Base-by-base conservation (phyloP, 2,329 filamentous ascomycete genomes). In the Fusarium miscanthi region DNA sequence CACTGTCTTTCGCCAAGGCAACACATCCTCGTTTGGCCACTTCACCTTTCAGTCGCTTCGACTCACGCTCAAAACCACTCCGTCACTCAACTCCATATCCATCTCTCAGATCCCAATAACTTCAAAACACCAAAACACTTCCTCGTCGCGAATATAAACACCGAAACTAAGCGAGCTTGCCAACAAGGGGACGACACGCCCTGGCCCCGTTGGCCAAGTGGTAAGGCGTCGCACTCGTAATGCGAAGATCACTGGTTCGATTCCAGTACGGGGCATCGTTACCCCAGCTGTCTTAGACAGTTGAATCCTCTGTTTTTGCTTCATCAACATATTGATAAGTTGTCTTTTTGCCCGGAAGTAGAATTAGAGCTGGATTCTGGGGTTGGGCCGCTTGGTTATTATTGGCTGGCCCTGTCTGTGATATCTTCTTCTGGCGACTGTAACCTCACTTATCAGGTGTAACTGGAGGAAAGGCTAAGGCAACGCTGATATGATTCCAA, bases 191-290 rank as follows among this genome's bases (percentile, higher is more conserved):
- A 53, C 45, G 64, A 66, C 30, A 66, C n/a, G 31, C 49, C 61
- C 45, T 46, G 42, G 72, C 72, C 71, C 66, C 59, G 53, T 72
- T 74, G 71, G 72, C 72, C 71, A 74, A 74, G 72, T 68, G 72
- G 72, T 74, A 74, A 74, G 71, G 72, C 72, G 72, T 74, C 71
- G 67, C 72, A 74, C 72, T 74, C 72, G 71, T 74, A 73, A 74
- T 74, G 72, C 70, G 70, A 74, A 74, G 72, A 73, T 63, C 72
- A 59, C 48, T 52, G 63, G 70, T 74, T 74, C 72, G 67, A 74
- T 68, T 73, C 67, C 63, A 52, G 57, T 69, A 64, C 62, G 59
- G 69, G 61, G 72, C 72, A 69, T 40, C 13, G 30, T 21, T 40
- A 35, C 35, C 35, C 53, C 48, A 56, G 40, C 35, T 69, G 66